A percentile compares a stretch with the other conserved stretches of the same genome.
These are phyloP conservation scores for Zoysia matrella DNA, from an alignment of 202 grass and related monocot genomes.

Conservation along the genomic window DNA sequence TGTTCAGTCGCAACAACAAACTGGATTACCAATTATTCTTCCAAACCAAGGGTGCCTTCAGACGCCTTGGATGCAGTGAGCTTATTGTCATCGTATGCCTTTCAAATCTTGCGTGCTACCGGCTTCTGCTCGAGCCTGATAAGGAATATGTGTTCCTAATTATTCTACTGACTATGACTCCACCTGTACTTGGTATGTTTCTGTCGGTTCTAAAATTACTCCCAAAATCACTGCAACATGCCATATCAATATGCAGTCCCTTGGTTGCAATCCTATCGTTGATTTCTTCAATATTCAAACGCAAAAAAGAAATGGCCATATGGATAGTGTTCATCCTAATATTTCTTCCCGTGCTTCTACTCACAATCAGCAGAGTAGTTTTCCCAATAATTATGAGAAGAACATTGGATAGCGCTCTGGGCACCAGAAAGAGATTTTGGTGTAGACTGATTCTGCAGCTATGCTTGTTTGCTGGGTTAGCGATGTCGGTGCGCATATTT, in stretches of 20 bases:
- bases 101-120: neutral
- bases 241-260: neutral
- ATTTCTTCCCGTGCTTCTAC: neutral
- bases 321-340: neutral
- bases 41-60: constrained; percentile 22
- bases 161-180: neutral
- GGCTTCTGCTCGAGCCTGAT: neutral
- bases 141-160: no score
- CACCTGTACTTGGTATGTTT: neutral
- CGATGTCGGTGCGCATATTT: neutral
- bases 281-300: neutral
- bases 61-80: neutral
- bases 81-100: neutral
- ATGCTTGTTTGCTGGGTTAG: neutral
- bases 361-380: neutral
- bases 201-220: neutral
- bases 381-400: neutral
- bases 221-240: neutral
- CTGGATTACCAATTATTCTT: constrained; percentile 37
- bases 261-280: constrained; percentile 16
- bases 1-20: constrained; percentile 25
- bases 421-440: neutral
- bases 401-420: neutral
- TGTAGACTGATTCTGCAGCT: neutral
- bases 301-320: neutral